phyloP scores from a whole-genome alignment of 169 alveolate genomes.

The Plasmodium billcollinsi region DNA sequence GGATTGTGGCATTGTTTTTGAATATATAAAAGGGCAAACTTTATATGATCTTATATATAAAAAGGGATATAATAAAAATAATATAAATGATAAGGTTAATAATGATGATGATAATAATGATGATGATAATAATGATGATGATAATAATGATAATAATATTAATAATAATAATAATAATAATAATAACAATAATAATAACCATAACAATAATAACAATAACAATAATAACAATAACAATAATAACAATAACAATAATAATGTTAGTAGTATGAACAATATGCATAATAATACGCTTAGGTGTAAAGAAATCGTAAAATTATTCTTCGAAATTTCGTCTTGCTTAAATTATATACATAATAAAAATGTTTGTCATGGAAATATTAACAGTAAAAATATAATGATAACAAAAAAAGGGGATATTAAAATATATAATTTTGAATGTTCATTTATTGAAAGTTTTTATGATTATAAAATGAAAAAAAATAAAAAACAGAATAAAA shows the following conservation, averaged over 20 bases:
- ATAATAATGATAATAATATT: not conserved
- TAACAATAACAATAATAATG: not conserved
- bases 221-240: not conserved
- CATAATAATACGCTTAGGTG: not conserved
- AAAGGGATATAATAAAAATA: not conserved
- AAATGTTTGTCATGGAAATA: slow-evolving; percentile 25
- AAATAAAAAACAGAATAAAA: not conserved
- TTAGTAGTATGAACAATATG: not conserved
- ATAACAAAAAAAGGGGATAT: slow-evolving; percentile 42
- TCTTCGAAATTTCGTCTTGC: slow-evolving; percentile 24
- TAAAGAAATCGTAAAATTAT: slow-evolving; percentile 7
- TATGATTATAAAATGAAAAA: slow-evolving; percentile 25
- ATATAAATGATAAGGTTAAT: too few species aligned
- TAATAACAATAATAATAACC: too few species aligned
- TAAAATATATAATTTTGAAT: slow-evolving; percentile 45
- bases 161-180: not conserved
- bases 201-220: not conserved
- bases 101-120: not conserved
- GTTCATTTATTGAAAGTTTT: slow-evolving; percentile 28
- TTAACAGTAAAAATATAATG: slow-evolving; percentile 29
- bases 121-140: too few species aligned
- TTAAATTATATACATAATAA: slow-evolving; percentile 32
- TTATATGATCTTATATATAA: slow-evolving; percentile 25
- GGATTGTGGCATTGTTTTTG: slow-evolving; percentile 48
- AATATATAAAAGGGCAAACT: slow-evolving; percentile 10